Evolutionary conservation across 768 basidiomycete genomes (phyloP), one percentile per base, ranked within the genome.

Genomic region (Neoboletus brunneissimus): DNA sequence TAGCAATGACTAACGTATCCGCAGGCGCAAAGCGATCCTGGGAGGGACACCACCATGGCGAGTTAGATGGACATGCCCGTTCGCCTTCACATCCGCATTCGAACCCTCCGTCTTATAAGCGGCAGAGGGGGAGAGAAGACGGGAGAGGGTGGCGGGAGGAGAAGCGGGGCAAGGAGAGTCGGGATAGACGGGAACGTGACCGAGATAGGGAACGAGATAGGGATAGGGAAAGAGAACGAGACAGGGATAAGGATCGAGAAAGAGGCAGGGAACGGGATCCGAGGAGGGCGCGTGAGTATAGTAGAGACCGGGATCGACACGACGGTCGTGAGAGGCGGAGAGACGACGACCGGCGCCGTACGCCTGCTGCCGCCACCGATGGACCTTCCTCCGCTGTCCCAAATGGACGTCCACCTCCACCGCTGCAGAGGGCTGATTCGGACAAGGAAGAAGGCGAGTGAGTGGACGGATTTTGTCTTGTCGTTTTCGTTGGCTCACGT

Each of bases 371-470:
- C 23, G 34, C 53, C 23, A 41, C 43, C 16, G 62, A 64, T 41
- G 49, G 45, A 3, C 49, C 50, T 25, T 56, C 59, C 29, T 57
- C 50, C 22, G 32, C 55, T 27, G 32, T 43, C 46, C 44, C 63
- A 22, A 65, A 70, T 43, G 68, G 74, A 34, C 64, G 56, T 51
- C 61, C 43, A 41, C 55, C 59, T 1, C 49, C 25, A 20, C 67
- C 55, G 8, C 57, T 57, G 5, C 63, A 65, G n/a, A 67, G 56
- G 47, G 62, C 71, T 13, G 81, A 81, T 51, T 82, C 83, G 13
- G 90, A 91, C 62, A 87, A 74, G 69, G 90, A 94, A 76, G 94
- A 95, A 80, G 93, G 90, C 79, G 94, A 96, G 92, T 95, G 75
- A 89, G 94, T 94, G 38, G 43, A 6, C 9, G 7, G 11, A 23